Percentiles rank a stretch among this genome's conserved stretches.
Conservation (phyloP, 257 asterid species). For the Ligustrum vulgare region DNA sequence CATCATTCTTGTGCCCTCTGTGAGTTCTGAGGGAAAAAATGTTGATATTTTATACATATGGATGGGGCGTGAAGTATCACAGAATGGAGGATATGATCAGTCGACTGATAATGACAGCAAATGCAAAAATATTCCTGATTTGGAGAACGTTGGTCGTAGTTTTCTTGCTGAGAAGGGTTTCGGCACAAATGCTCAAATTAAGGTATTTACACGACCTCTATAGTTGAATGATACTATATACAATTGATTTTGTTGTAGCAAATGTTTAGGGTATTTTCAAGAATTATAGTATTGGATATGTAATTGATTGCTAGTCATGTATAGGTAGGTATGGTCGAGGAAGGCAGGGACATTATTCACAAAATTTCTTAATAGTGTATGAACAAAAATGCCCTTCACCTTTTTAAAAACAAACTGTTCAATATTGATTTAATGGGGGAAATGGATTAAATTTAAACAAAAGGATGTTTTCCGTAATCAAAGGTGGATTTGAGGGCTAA, state of each 20-base stretch:
- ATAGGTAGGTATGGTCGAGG: no score
- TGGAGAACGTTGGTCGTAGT: constrained; percentile 36
- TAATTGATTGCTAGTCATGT: not conserved
- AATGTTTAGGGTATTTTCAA: no score
- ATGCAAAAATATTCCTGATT: constrained; percentile 24
- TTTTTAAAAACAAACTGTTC: no score
- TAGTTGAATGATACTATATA: no score
- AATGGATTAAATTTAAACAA: no score
- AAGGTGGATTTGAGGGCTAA: no score
- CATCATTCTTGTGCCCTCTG: constrained; percentile 35
- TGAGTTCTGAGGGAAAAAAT: constrained; percentile 19
- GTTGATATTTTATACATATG: constrained; percentile 40
- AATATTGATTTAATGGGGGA: no score
- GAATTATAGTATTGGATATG: not conserved
- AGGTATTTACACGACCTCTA: constrained; percentile 19
- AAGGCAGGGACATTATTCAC: no score
- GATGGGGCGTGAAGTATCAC: constrained; percentile 43
- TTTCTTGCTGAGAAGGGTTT: constrained; percentile 52
- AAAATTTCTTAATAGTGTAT: no score
- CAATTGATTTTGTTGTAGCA: not conserved
- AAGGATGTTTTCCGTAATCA: no score
- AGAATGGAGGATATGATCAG: constrained; percentile 27
- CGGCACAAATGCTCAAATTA: constrained; percentile 38
- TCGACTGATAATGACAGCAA: constrained; percentile 33
- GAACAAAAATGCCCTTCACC: no score